These are phyloP conservation scores for Blastobotrys petasosporus DNA, from an alignment of 1,139 yeast species.

Conservation along the genomic window DNA sequence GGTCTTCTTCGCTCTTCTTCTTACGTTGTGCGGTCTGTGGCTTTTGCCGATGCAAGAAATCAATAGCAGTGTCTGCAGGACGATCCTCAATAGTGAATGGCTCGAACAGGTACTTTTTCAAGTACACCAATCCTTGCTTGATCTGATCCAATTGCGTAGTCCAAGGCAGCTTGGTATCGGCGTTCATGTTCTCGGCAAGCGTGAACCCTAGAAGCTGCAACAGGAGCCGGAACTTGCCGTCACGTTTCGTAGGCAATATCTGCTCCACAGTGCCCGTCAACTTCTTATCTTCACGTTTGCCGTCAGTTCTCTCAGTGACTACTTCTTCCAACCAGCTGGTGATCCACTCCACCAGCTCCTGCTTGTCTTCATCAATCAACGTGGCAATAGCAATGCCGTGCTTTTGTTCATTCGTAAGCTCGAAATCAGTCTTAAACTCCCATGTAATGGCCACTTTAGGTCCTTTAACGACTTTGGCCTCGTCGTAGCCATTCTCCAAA, in stretches of 20 bases:
- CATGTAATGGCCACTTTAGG: constrained; percentile 16
- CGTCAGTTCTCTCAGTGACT: constrained; percentile 18
- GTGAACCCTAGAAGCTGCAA: constrained; percentile 27
- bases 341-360: constrained; percentile 41
- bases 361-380: constrained; percentile 43
- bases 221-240: constrained; percentile 30
- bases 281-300: neutral
- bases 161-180: constrained; percentile 17
- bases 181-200: constrained; percentile 9
- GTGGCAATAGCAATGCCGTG: constrained; percentile 45
- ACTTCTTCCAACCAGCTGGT: constrained; percentile 37
- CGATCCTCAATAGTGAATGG: constrained; percentile 37
- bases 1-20: constrained; percentile 5
- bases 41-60: constrained; percentile 8
- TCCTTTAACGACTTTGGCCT: constrained; percentile 21
- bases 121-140: constrained; percentile 23
- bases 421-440: constrained; percentile 25
- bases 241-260: constrained; percentile 19
- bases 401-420: constrained; percentile 26
- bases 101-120: constrained; percentile 33
- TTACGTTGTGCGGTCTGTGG: neutral
- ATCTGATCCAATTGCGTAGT: constrained; percentile 23
- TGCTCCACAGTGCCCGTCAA: constrained; percentile 14
- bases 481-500: constrained; percentile 52
- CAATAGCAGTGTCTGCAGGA: constrained; percentile 3